phyloP scores from a whole-genome alignment of 73 alveolate genomes.

The Paramecium pentaurelia region DNA sequence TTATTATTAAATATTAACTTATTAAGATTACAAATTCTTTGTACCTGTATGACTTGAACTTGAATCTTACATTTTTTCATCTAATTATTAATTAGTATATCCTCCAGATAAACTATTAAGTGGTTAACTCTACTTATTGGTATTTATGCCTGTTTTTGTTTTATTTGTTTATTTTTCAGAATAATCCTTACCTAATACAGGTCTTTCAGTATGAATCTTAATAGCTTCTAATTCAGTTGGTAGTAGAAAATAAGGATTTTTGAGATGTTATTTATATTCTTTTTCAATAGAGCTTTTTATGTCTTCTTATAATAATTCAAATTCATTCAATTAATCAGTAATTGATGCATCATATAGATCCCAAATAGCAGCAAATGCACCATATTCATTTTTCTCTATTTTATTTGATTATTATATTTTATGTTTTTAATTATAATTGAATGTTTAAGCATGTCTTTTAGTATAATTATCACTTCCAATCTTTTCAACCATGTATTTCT shows the following conservation, averaged over 20 bases:
- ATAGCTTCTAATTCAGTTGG: slow-evolving; percentile 55
- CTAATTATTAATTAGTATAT: neutral
- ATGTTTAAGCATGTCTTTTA: slow-evolving; percentile 65
- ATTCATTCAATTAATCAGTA: slow-evolving; percentile 51
- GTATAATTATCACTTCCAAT: slow-evolving; percentile 64
- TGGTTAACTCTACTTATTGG: neutral
- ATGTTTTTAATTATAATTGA: slow-evolving; percentile 53
- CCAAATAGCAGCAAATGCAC: slow-evolving; percentile 67
- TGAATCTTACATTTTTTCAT: neutral
- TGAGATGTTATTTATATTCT: slow-evolving; percentile 39
- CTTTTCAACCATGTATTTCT: slow-evolving; percentile 68
- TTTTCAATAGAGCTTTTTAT: slow-evolving; percentile 40
- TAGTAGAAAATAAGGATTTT: slow-evolving; percentile 41
- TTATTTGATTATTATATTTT: slow-evolving; percentile 42
- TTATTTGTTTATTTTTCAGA: neutral
- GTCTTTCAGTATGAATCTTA: slow-evolving; percentile 45
- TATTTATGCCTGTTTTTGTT: slow-evolving; percentile 13
- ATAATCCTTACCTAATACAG: slow-evolving; percentile 18
- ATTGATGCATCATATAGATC: slow-evolving; percentile 65
- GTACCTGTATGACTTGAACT: slow-evolving; percentile 52
- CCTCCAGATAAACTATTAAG: slow-evolving; percentile 39
- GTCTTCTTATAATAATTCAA: slow-evolving; percentile 60
- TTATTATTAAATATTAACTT: neutral
- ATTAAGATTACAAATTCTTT: neutral
- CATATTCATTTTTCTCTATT: slow-evolving; percentile 58